A percentile compares a stretch with the other conserved stretches of the same genome.
Evolutionary conservation across 2,329 filamentous ascomycete species (phyloP).

Genomic region (Diaporthe aspalathi): DNA sequence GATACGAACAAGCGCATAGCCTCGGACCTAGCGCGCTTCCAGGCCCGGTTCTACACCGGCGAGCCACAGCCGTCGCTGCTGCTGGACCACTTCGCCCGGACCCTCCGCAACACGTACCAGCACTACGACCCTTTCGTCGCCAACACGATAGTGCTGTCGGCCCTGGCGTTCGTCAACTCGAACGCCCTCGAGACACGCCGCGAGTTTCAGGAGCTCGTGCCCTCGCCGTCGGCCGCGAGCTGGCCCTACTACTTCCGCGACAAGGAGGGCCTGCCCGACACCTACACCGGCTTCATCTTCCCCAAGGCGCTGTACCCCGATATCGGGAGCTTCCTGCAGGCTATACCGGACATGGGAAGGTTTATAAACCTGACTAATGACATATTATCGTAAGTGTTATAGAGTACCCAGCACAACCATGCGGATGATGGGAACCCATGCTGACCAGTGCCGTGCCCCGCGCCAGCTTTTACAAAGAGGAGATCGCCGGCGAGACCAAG

Average conservation of each 20-base stretch:
- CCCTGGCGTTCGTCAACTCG: slow-evolving; percentile 47
- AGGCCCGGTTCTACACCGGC: slow-evolving; percentile 42
- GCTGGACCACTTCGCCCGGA: slow-evolving; percentile 43
- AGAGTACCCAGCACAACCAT: too few relatives aligned
- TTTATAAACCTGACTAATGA: slow-evolving; percentile 46
- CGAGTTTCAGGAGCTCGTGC: slow-evolving; percentile 41
- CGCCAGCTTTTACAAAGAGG: slow-evolving; percentile 47
- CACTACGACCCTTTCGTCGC: slow-evolving; percentile 45
- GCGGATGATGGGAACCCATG: background rate
- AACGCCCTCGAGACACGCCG: slow-evolving; percentile 43
- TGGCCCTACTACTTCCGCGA: slow-evolving; percentile 47
- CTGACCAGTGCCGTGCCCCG: background rate
- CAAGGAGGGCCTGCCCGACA: slow-evolving; percentile 45
- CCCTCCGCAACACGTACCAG: slow-evolving; percentile 41
- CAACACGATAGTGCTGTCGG: slow-evolving; percentile 45
- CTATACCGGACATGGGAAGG: slow-evolving; percentile 45
- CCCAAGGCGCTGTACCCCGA: slow-evolving; percentile 44
- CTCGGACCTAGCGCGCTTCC: slow-evolving; percentile 43
- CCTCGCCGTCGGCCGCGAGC: slow-evolving; percentile 40
- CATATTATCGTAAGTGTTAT: slow-evolving; percentile 44
- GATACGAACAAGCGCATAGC: slow-evolving; percentile 43
- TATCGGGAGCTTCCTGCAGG: slow-evolving; percentile 45
- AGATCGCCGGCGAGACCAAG: slow-evolving; percentile 43
- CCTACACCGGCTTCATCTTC: slow-evolving; percentile 46
- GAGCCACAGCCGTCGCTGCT: slow-evolving; percentile 41